Evolutionary conservation across 148 eudicot genomes (phyloP), one percentile per base, ranked within the genome.

Genomic region (Camellia granthamiana): DNA sequence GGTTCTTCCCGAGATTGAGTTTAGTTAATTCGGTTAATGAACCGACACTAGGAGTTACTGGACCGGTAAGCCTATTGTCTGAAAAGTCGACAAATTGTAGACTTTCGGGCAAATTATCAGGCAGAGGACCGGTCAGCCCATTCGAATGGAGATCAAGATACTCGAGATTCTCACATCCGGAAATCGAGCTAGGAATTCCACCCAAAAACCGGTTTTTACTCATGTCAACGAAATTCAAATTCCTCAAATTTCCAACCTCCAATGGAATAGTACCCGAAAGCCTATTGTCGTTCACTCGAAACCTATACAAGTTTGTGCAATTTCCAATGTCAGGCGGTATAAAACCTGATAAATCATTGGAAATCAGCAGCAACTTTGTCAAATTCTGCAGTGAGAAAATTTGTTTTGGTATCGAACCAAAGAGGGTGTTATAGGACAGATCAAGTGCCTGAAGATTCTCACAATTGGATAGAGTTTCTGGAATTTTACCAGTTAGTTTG

Each of bases 131-230:
- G 0, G 89, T 84, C n/a, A 97, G 79, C 15, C 85, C 91, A 80
- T 97, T 97, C 2, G 90, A 87, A 83, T 94, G 99, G 67, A 90
- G 92, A 86, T 97, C 99, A 68, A 96, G 92, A 86, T 92, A 97
- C 84, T 92, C 95, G 64, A 94, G 85, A 64, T 72, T 89, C 69
- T 72, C 79, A 80, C 98, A 97, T 42, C 89, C 92, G 0, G 95
- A 91, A 21, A 94, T 78, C 0, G 99, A 87, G 18, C 82, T 60
- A 41, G 98, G 98, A 55, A 94, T 85, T 56, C 58, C 85, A 30
- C 99, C 99, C 56, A 84, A 88, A 72, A 97, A 87, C 59, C 51
- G 87, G 80, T 97, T 94, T 55, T 72, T 73, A 79, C 97, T 86
- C 88, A 94, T 91, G 81, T 97, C 99, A 16, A 94, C 83, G 75